A percentile compares a stretch with the other conserved stretches of the same genome.
Conservation (phyloP, 2,329 filamentous ascomycete species). For the Trichoderma lentiforme region DNA sequence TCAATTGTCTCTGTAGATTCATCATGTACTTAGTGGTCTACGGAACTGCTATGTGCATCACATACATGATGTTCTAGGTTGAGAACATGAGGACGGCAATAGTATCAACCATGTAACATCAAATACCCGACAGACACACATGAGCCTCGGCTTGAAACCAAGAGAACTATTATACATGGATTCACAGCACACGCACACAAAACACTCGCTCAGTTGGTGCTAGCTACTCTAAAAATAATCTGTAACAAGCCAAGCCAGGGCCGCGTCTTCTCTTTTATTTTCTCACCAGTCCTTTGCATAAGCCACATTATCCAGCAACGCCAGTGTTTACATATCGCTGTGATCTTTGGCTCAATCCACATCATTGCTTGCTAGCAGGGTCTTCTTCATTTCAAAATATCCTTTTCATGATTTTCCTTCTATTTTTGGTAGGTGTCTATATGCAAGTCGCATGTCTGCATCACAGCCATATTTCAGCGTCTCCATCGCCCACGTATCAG, state of each 20-base stretch:
- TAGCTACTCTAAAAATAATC: slow-evolving; percentile 6
- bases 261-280: not conserved
- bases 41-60: not conserved
- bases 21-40: not conserved
- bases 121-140: not conserved
- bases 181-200: not conserved
- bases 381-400: not conserved
- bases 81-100: not conserved
- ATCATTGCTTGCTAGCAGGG: not conserved
- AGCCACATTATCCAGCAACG: not conserved
- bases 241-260: slow-evolving; percentile 6
- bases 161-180: not conserved
- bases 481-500: not conserved
- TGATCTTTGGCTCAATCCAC: not conserved
- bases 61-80: not conserved
- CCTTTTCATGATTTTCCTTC: not conserved
- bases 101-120: not conserved
- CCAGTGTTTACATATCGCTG: not conserved
- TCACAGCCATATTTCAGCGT: not conserved
- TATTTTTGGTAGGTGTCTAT: not conserved
- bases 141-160: not conserved
- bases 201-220: not conserved
- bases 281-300: not conserved
- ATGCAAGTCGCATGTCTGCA: not conserved
- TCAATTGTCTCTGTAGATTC: not conserved